A percentile compares a stretch with the other conserved stretches of the same genome.
Evolutionary conservation across 116 monocot genomes (phyloP).

Genomic region (Dioscorea cayenensis): DNA sequence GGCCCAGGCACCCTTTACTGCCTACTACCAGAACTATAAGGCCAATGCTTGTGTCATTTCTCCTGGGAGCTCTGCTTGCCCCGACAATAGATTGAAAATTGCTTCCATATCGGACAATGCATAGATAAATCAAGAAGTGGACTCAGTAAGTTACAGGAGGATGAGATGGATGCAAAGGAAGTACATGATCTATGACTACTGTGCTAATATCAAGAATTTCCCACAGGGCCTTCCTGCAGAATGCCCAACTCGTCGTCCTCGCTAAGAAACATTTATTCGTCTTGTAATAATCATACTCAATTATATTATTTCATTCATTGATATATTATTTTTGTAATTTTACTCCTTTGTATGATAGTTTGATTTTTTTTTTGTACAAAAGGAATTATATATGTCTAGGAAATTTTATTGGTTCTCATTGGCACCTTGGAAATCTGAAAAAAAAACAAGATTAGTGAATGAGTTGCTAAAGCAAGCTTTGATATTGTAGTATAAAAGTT

Average conservation of each 20-base stretch:
- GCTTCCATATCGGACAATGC: neutral
- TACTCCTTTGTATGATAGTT: too few species aligned
- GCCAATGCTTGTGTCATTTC: slow-evolving; percentile 24
- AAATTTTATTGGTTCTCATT: too few species aligned
- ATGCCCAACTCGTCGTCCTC: neutral
- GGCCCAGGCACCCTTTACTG: slow-evolving; percentile 39
- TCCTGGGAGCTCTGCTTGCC: neutral
- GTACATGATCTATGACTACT: slow-evolving; percentile 22
- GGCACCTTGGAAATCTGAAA: too few species aligned
- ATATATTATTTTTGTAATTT: too few species aligned
- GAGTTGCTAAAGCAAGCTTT: too few species aligned
- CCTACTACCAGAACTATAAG: slow-evolving; percentile 23
- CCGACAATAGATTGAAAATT: neutral
- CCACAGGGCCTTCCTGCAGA: neutral
- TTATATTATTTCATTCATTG: too few species aligned
- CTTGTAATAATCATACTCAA: neutral
- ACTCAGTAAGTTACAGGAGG: neutral
- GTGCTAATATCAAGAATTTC: slow-evolving; percentile 10
- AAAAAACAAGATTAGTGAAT: too few species aligned
- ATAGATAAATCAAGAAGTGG: neutral
- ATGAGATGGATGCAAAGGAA: slow-evolving; percentile 26
- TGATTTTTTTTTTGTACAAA: too few species aligned
- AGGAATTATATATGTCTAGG: too few species aligned
- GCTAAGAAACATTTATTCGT: neutral
- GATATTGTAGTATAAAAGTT: too few species aligned